These are phyloP conservation scores for Boletus sp. DNA, from an alignment of 768 basidiomycete genomes.

Conservation along the genomic window DNA sequence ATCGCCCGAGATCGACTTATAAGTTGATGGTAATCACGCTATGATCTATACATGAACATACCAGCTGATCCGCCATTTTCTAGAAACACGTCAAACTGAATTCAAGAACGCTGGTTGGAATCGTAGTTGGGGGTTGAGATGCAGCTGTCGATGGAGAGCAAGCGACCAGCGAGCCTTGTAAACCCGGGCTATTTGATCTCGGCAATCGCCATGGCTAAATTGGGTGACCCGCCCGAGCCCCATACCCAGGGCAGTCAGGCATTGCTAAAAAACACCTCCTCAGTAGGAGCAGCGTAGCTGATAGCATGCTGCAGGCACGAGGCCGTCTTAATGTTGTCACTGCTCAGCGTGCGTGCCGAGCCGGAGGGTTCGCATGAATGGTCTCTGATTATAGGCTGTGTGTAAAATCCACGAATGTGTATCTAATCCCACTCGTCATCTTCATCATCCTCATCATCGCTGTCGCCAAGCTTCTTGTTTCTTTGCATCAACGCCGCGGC, in stretches of 20 bases:
- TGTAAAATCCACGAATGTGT: conserved; percentile 5
- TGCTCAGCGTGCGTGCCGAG: background rate
- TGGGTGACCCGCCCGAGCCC: conserved; percentile 16
- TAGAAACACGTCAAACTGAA: conserved; percentile 11
- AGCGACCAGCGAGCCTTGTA: conserved; percentile 1
- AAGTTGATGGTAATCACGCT: conserved; percentile 11
- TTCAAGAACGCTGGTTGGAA: background rate
- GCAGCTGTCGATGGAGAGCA: conserved; percentile 9
- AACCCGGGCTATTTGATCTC: conserved; percentile 22
- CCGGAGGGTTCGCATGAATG: background rate
- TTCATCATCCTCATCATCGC: conserved; percentile 77
- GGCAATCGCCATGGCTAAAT: conserved; percentile 34
- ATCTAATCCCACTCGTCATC: conserved; percentile 60
- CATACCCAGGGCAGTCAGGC: conserved; percentile 14
- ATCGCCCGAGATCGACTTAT: conserved; percentile 13
- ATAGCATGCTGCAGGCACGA: background rate
- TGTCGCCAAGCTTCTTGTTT: conserved; percentile 86
- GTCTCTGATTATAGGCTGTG: conserved; percentile 9
- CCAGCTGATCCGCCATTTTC: conserved; percentile 59
- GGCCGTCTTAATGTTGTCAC: background rate
- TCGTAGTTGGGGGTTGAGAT: conserved; percentile 5
- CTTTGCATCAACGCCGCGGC: conserved; percentile 80
- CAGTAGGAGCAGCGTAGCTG: background rate
- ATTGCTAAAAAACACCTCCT: background rate
- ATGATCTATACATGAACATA: conserved; percentile 31